phyloP scores from a whole-genome alignment of 176 grass and related monocot genomes.

The Oropetium thomaeum region DNA sequence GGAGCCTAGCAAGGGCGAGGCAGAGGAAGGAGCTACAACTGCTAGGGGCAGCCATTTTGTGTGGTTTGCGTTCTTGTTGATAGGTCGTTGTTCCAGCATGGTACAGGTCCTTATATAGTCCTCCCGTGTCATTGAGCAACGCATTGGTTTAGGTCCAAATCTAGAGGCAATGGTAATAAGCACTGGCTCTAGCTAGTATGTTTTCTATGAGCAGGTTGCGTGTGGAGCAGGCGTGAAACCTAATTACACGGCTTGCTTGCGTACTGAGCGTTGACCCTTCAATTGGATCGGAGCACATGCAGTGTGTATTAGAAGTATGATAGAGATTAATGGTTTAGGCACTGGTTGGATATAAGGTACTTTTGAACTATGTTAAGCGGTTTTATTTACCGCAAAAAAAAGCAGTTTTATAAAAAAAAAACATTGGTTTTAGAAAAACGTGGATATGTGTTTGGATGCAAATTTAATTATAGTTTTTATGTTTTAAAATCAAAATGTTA shows the following conservation, averaged over 20 bases:
- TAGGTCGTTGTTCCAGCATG: neutral
- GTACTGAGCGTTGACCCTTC: constrained; percentile 30
- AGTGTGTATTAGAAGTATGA: neutral
- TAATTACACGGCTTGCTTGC: neutral
- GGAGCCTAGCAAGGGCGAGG: neutral
- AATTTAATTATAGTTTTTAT: no score
- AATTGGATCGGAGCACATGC: neutral
- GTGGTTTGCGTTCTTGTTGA: neutral
- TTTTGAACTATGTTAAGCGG: no score
- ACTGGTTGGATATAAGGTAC: no score
- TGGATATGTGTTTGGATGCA: no score
- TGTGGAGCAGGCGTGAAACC: constrained; percentile 17
- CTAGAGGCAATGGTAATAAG: constrained; percentile 28
- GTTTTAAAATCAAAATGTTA: no score
- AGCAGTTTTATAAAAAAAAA: no score
- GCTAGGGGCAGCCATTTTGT: constrained; percentile 28
- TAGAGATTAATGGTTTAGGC: neutral
- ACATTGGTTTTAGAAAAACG: no score
- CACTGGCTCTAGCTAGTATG: neutral
- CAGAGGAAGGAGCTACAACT: neutral
- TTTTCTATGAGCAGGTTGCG: constrained; percentile 22
- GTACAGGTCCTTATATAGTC: constrained; percentile 30
- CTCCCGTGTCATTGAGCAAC: neutral
- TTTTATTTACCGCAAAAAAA: no score
- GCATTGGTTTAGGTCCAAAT: constrained; percentile 22